These are phyloP conservation scores for Phoma herbarum DNA, from an alignment of 2,329 filamentous ascomycete species.

Conservation along the genomic window DNA sequence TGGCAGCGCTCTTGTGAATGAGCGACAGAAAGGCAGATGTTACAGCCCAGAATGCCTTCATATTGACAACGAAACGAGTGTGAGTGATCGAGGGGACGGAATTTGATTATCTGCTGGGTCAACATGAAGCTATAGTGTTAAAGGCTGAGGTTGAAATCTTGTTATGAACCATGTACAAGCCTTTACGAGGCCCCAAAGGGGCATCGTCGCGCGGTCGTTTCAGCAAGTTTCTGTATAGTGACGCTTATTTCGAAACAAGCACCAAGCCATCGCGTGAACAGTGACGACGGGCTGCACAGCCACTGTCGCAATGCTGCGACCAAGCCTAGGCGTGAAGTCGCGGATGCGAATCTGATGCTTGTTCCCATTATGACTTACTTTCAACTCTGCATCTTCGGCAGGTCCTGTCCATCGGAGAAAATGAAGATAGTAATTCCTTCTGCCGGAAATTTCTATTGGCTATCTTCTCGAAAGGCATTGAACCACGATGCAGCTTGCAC, in stretches of 20 bases:
- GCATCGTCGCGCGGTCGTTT: not conserved
- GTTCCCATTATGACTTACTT: not conserved
- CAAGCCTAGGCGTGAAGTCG: not conserved
- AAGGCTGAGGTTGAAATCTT: not conserved
- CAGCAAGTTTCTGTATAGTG: slow-evolving; percentile 3
- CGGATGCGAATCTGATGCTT: not conserved
- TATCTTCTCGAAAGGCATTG: not conserved
- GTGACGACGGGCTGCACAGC: not conserved
- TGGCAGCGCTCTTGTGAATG: slow-evolving; percentile 24
- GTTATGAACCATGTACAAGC: not conserved
- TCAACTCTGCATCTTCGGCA: not conserved
- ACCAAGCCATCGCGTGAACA: not conserved
- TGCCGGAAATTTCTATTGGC: not conserved
- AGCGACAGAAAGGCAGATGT: slow-evolving; percentile 23
- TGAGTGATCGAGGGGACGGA: not conserved
- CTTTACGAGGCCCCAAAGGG: not conserved
- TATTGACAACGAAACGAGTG: slow-evolving; percentile 7
- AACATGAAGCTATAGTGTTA: not conserved
- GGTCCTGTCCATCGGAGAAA: not conserved
- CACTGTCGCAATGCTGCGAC: not conserved
- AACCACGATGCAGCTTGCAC: not conserved
- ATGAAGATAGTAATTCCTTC: not conserved
- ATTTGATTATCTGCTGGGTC: not conserved
- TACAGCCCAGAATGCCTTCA: slow-evolving; percentile 23
- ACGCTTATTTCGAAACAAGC: slow-evolving; percentile 6